A percentile compares a stretch with the other conserved stretches of the same genome.
Evolutionary conservation across 768 basidiomycete genomes (phyloP).

Genomic region (Boletus rubescentipes): DNA sequence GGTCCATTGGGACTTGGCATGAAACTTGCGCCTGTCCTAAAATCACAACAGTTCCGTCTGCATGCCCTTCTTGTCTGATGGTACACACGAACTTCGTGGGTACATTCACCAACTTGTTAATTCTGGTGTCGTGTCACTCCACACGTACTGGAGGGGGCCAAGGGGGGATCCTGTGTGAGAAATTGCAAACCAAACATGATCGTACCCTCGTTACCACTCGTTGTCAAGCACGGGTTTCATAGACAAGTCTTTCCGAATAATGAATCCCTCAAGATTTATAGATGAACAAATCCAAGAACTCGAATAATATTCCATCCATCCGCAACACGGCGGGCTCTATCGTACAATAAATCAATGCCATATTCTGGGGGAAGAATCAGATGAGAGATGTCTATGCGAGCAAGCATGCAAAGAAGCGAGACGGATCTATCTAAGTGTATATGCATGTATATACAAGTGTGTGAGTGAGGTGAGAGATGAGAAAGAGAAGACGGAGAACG

Average conservation of each 20-base stretch:
- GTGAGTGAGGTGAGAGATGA: conserved; percentile 25
- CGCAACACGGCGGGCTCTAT: conserved; percentile 25
- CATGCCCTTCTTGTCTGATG: conserved; percentile 10
- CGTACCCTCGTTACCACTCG: conserved; percentile 17
- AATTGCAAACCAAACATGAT: not conserved
- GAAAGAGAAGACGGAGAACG: conserved; percentile 15
- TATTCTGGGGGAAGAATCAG: conserved; percentile 18
- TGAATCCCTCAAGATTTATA: not conserved
- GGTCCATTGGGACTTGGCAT: not conserved
- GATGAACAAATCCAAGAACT: conserved; percentile 22
- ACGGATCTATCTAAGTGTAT: conserved; percentile 37
- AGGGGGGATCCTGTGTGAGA: conserved; percentile 10
- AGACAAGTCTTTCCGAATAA: not conserved
- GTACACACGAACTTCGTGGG: conserved; percentile 10
- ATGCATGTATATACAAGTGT: conserved; percentile 38
- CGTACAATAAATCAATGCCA: conserved; percentile 39
- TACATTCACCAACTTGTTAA: not conserved
- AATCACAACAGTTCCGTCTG: not conserved
- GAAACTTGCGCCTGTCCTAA: not conserved
- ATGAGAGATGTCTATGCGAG: conserved; percentile 29
- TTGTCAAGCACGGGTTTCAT: conserved; percentile 14
- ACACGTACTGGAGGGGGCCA: not conserved
- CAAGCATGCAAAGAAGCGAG: conserved; percentile 22
- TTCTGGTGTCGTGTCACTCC: not conserved
- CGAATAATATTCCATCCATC: conserved; percentile 35